phyloP scores from a whole-genome alignment of 306 rosid species.

The Hippophae tibetana region DNA sequence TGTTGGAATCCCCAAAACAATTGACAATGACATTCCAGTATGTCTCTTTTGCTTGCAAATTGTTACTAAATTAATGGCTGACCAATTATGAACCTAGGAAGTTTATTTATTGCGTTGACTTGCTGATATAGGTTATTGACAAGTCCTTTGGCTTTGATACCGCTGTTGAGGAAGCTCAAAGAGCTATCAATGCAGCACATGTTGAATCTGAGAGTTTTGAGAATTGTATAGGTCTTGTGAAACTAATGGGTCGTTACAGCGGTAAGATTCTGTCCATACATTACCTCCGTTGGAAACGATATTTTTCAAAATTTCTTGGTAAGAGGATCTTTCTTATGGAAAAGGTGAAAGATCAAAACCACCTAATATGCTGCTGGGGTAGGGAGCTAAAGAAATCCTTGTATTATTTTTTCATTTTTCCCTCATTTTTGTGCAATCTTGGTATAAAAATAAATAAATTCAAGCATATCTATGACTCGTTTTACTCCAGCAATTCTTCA shows the following conservation, averaged over 20 bases:
- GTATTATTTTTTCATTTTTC: too few species aligned
- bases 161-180: constrained; percentile 99
- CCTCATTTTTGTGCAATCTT: too few species aligned
- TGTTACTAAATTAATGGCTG: not conserved
- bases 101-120: constrained; percentile 6
- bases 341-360: too few species aligned
- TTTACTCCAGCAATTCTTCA: too few species aligned
- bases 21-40: constrained; percentile 91
- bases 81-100: not conserved
- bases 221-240: constrained; percentile 86
- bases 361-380: too few species aligned
- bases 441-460: too few species aligned
- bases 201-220: constrained; percentile 87
- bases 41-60: constrained; percentile 10
- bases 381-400: too few species aligned
- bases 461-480: too few species aligned
- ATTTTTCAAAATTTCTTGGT: not conserved
- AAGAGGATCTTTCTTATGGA: too few species aligned
- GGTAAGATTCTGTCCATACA: constrained; percentile 41
- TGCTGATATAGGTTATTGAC: constrained; percentile 62
- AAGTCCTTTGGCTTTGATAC: constrained; percentile 93
- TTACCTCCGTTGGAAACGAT: not conserved
- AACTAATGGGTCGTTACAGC: constrained; percentile 89
- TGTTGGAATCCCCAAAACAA: constrained; percentile 92
- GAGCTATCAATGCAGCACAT: constrained; percentile 96